Evolutionary conservation across 768 basidiomycete species (phyloP), one percentile per base, ranked within the genome.

Genomic region (Galerina sulciceps): DNA sequence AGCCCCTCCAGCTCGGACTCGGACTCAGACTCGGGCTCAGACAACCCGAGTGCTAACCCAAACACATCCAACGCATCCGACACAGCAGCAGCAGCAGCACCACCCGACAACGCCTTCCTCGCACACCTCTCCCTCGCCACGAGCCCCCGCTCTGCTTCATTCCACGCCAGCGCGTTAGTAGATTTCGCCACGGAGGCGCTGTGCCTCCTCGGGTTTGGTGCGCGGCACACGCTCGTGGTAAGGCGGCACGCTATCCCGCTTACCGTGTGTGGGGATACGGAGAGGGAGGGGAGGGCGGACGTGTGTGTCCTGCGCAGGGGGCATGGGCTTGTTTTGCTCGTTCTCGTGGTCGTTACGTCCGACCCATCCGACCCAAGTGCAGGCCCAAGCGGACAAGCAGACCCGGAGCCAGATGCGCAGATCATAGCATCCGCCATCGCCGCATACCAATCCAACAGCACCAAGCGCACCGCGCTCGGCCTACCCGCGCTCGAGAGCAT

Each of bases 381-480:
- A n/a, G n/a, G n/a, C n/a, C n/a, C n/a, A n/a, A n/a, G n/a, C n/a
- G n/a, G n/a, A n/a, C n/a, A n/a, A n/a, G n/a, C n/a, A n/a, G n/a
- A n/a, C n/a, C n/a, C n/a, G n/a, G 53, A 65, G 45, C 53, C 62
- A 35, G 65, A 73, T 58, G 18, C 69, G 6, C 66, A 69, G 53
- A 65, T 71, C 61, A 59, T 73, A 14, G 71, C 69, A 42, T 61
- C 60, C 34, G 74, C 70, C 37, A 75, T 74, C 23, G 69, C 73
- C 20, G 69, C 71, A 18, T 74, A 70, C 59, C 69, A 72, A 55
- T 62, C 48, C 57, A 76, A 75, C 61, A 75, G 72, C 58, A 6
- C 4, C 34, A 67, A 57, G 45, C 68, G 69, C 23, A 55, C 44
- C 51, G 57, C 18, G 38, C 54, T 35, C 10, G 69, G 69, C 53